Base-by-base conservation (phyloP, 768 basidiomycete species). In the Hygrophoropsis aurantiaca region DNA sequence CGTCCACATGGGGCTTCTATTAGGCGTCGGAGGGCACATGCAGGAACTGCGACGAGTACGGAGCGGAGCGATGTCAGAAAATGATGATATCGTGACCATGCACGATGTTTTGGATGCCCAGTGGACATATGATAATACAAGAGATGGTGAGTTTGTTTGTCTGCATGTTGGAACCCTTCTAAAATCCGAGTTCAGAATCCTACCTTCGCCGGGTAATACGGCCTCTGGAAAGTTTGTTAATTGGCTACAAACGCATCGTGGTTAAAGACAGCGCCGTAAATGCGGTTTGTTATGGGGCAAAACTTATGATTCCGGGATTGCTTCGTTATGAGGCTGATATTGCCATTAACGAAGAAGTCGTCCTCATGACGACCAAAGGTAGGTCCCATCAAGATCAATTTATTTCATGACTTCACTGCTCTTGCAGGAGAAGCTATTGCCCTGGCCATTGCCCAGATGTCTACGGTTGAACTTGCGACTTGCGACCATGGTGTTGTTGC, bases 11-110 rank as follows among this genome's bases (percentile, higher is more conserved):
- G 97, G 97, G 49, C 77, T 99, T 42, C 51, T 99, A 34, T 75
- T 97, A 30, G 97, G 97, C 51, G 95, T 98, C 23, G 97, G 97
- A 19, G 97, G 94, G n/a, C 97, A 99, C 69, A 99, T 99, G 97
- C 95, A 99, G 72, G 97, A 99, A 67, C 78, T 99, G 49, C 79
- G 97, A 58, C 75, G 97, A 58, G 95, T 98, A 11, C 75, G 97
- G 54, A 91, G 87, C 63, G 97, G 97, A 59, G 95, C 94, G 40
- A 86, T 97, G 81, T 90, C 88, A 40, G 97, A 99, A 73, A 94
- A 91, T 64, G 95, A 98, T 63, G 94, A 94, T 57, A 93, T 97
- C 60, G 97, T 98, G 50, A 94, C 95, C 18, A 99, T 99, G 97
- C 97, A 99, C 70, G 97, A 99, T 65, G 95, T 99, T 23, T 72